Base-by-base conservation (phyloP, 331 rosid genomes). In the Malus hybrid region DNA sequence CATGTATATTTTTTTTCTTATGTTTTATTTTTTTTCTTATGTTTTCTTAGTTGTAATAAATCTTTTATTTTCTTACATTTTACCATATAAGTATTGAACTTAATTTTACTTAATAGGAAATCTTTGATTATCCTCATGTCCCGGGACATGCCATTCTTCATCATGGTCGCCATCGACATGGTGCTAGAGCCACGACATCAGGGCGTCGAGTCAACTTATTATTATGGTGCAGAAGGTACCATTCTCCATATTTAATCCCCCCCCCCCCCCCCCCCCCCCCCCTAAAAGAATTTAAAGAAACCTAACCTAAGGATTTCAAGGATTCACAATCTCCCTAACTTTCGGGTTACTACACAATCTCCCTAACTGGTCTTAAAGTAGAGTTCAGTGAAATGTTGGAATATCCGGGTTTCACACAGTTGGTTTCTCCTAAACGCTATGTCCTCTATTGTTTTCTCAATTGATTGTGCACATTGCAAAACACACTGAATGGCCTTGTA, bases 181-280 rank as follows among this genome's bases (percentile, higher is more conserved):
- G 96, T 36, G 97, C 96, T 72, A 86, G 93, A 83, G 90, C 97
- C 63, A 92, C 97, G 80, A 84, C 89, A 75, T 84, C 91, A 36
- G 97, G 99, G 69, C 74, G 70, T 52, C 88, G 97, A 22, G 80
- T 86, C 75, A 94, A 92, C 81, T 89, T 94, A 84, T 78, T 94
- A 69, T 63, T 94, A 26, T 92, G 99, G 99, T 94, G 99, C 83
- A 84, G 96, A 92, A 92, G 97, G 99, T 94, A 85, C 39, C 32
- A 36, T 52, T 82, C 32, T 63, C 58, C 77, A 42, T 60, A 20
- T 67, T 77, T 71, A 58, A 24, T 2, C 13, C 6, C 34, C 53
- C 28, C 42, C 34, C 13, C 6, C 34, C 53, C 28, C 42, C 34
- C 13, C 6, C 34, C 53, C 28, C 42, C 13, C 6, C 34, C 28